Percentiles rank a stretch among this genome's conserved stretches.
Evolutionary conservation across 2,329 filamentous ascomycete genomes (phyloP).

Genomic region (Ophiocordyceps robertsii): DNA sequence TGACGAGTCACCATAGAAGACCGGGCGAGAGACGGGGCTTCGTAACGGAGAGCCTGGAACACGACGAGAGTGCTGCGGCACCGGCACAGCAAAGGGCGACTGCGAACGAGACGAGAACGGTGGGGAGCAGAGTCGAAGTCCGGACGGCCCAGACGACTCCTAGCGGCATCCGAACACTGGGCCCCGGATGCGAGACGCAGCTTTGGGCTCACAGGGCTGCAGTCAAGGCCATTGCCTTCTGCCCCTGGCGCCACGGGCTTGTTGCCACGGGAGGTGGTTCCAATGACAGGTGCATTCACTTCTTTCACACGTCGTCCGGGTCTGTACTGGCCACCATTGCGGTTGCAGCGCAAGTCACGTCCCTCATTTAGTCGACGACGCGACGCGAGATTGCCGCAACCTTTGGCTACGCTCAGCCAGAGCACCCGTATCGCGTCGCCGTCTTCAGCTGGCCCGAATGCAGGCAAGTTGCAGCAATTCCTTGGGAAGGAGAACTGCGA

Average conservation of each 20-base stretch:
- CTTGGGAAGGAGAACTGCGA: conserved; percentile 66
- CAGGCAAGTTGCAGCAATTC: conserved; percentile 69
- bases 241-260: conserved; percentile 80
- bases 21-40: background rate
- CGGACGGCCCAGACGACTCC: conserved; percentile 14
- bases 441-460: conserved; percentile 94
- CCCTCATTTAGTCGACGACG: conserved; percentile 78
- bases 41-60: background rate
- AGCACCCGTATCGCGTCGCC: conserved; percentile 78
- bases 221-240: conserved; percentile 94
- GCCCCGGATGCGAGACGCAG: conserved; percentile 48
- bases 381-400: conserved; percentile 82
- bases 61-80: background rate
- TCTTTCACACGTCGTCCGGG: conserved; percentile 79
- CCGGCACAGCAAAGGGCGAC: background rate
- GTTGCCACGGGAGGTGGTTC: conserved; percentile 86
- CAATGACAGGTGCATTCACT: conserved; percentile 91
- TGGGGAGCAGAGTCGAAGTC: conserved; percentile 10
- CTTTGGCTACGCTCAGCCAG: conserved; percentile 84
- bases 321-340: conserved; percentile 79
- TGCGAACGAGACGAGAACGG: background rate
- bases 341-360: conserved; percentile 86
- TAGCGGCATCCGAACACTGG: conserved; percentile 32
- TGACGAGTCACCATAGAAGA: background rate
- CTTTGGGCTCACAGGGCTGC: conserved; percentile 72